Conservation (phyloP, 2,329 filamentous ascomycete genomes). For the Lecanicillium sp. region DNA sequence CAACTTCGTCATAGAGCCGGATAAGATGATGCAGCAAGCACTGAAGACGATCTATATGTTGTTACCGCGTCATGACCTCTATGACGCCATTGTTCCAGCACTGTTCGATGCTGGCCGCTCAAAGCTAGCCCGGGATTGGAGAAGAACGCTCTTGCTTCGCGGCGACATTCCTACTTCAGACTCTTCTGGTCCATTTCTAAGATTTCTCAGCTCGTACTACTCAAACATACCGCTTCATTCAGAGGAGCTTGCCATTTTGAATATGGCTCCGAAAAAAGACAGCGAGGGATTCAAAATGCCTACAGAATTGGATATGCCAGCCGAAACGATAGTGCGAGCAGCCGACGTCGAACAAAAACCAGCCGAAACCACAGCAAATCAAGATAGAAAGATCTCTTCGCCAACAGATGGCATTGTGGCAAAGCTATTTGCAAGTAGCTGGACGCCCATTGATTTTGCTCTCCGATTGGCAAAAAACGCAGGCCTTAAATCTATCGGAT, state of each 20-base stretch:
- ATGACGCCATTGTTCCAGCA: slow-evolving; percentile 46
- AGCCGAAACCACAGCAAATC: slow-evolving; percentile 10
- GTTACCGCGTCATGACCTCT: slow-evolving; percentile 38
- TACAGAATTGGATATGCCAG: too few relatives aligned
- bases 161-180: slow-evolving; percentile 36
- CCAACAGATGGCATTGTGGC: slow-evolving; percentile 3
- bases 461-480: slow-evolving; percentile 65
- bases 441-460: slow-evolving; percentile 66
- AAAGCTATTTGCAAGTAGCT: slow-evolving; percentile 66
- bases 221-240: slow-evolving; percentile 31
- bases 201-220: slow-evolving; percentile 42
- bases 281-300: too few relatives aligned
- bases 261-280: neutral
- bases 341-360: too few relatives aligned
- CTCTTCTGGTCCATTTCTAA: slow-evolving; percentile 42
- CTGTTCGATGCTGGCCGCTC: slow-evolving; percentile 43
- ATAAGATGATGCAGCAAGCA: slow-evolving; percentile 31
- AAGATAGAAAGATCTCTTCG: slow-evolving; percentile 13
- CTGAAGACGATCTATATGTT: slow-evolving; percentile 41
- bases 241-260: slow-evolving; percentile 27
- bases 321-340: too few relatives aligned
- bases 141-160: slow-evolving; percentile 33
- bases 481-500: slow-evolving; percentile 66
- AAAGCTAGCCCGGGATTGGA: slow-evolving; percentile 41
- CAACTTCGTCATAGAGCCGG: slow-evolving; percentile 35